Percentiles rank a stretch among this genome's conserved stretches.
These are phyloP conservation scores for Solanum sejunctum DNA, from an alignment of 257 asterid genomes.

Conservation along the genomic window DNA sequence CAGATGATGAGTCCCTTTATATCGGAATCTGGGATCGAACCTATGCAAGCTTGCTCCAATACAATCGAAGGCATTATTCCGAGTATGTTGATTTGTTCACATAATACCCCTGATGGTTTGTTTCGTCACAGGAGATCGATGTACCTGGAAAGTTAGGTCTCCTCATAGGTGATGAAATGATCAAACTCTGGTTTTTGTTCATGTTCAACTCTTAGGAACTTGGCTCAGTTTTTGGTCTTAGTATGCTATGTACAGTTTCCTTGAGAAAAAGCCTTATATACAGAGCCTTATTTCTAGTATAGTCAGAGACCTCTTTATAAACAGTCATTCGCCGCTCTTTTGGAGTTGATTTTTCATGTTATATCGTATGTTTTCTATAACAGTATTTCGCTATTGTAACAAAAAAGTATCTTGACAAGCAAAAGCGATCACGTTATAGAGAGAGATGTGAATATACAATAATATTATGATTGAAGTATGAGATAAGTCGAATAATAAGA, in stretches of 20 bases:
- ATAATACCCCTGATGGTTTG: conserved; percentile 1
- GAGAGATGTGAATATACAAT: neutral
- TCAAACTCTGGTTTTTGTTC: neutral
- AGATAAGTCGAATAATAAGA: too few species aligned
- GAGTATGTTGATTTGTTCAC: conserved; percentile 46
- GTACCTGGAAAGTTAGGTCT: neutral
- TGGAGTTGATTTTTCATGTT: neutral
- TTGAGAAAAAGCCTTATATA: neutral
- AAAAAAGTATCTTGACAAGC: neutral
- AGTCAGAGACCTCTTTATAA: neutral
- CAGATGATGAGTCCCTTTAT: conserved; percentile 55
- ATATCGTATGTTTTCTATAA: neutral
- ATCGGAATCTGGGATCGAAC: conserved; percentile 71
- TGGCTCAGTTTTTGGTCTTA: neutral
- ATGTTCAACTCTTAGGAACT: neutral
- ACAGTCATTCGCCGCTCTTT: neutral
- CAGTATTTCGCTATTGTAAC: neutral
- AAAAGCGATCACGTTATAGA: neutral
- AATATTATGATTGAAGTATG: too few species aligned
- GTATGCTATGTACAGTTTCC: neutral
- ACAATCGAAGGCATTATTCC: conserved; percentile 34
- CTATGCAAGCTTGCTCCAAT: conserved; percentile 69
- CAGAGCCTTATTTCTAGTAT: neutral
- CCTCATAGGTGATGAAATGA: neutral
- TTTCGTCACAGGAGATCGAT: neutral